These are phyloP conservation scores for Ceratobasidium sp. DNA, from an alignment of 1,284 basidiomycete species.

Conservation along the genomic window DNA sequence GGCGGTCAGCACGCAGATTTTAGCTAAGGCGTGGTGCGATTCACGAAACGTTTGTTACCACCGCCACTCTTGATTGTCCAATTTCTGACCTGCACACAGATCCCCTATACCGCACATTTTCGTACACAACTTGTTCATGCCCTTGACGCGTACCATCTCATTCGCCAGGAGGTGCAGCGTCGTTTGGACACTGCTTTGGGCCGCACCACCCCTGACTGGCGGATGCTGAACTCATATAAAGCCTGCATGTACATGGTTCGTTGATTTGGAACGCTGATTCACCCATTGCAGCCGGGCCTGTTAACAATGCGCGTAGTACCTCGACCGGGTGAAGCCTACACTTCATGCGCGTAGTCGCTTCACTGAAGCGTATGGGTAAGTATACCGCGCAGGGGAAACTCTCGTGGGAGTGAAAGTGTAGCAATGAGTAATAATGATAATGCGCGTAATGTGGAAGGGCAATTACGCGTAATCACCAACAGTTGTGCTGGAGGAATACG, in stretches of 20 bases:
- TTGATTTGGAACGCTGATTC: too few relatives aligned
- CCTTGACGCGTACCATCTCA: constrained; percentile 54
- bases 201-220: constrained; percentile 50
- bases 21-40: constrained; percentile 57
- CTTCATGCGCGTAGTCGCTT: too few relatives aligned
- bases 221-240: constrained; percentile 53
- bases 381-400: too few relatives aligned
- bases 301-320: too few relatives aligned
- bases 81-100: constrained; percentile 45
- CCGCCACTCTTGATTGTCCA: background rate
- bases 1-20: constrained; percentile 57
- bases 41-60: constrained; percentile 54
- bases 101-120: constrained; percentile 51
- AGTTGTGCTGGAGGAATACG: too few relatives aligned
- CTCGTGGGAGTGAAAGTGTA: too few relatives aligned
- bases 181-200: constrained; percentile 50
- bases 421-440: too few relatives aligned
- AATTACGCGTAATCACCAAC: too few relatives aligned
- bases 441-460: too few relatives aligned
- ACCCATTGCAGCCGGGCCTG: too few relatives aligned
- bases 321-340: too few relatives aligned
- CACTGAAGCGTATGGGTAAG: too few relatives aligned
- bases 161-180: constrained; percentile 48
- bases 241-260: constrained; percentile 54
- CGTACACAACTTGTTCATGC: constrained; percentile 50